These are phyloP conservation scores for Dichotomopilus funicola DNA, from an alignment of 2,329 filamentous ascomycete genomes.

Conservation along the genomic window DNA sequence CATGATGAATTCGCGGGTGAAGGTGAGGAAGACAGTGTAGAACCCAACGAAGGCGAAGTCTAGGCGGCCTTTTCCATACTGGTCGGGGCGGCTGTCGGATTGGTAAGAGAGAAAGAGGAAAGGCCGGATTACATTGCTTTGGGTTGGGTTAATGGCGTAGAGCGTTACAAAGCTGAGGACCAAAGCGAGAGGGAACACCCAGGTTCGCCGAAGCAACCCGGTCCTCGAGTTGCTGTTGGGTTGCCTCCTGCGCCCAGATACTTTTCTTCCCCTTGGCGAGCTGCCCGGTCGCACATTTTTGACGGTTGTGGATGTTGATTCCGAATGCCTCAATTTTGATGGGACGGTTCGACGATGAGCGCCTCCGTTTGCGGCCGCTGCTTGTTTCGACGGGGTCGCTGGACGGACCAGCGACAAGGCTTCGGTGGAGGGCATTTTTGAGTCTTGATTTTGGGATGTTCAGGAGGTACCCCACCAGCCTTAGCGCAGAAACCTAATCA, in stretches of 20 bases:
- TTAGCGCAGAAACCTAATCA: no score
- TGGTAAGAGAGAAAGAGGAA: conserved; percentile 90
- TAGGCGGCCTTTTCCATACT: conserved; percentile 81
- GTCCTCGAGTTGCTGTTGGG: not conserved
- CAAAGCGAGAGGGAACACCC: conserved; percentile 61
- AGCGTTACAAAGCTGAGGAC: conserved; percentile 55
- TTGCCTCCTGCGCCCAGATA: not conserved
- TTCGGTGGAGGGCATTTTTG: not conserved
- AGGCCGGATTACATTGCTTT: conserved; percentile 69
- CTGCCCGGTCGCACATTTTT: not conserved
- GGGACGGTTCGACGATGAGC: not conserved
- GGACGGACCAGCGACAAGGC: not conserved
- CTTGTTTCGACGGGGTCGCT: not conserved
- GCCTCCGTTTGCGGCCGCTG: not conserved
- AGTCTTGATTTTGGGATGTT: no score
- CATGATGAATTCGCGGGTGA: conserved; percentile 94
- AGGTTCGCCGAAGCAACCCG: conserved; percentile 41
- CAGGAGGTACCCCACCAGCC: no score
- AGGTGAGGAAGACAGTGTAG: conserved; percentile 83
- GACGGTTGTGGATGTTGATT: not conserved
- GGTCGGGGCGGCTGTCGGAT: conserved; percentile 45
- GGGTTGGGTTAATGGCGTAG: conserved; percentile 69
- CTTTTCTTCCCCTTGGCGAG: not conserved
- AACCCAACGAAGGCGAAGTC: conserved; percentile 84
- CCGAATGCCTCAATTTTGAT: not conserved